These are phyloP conservation scores for Backusella psychrophila DNA, from an alignment of 192 early-diverging fungal genomes.

Conservation along the genomic window DNA sequence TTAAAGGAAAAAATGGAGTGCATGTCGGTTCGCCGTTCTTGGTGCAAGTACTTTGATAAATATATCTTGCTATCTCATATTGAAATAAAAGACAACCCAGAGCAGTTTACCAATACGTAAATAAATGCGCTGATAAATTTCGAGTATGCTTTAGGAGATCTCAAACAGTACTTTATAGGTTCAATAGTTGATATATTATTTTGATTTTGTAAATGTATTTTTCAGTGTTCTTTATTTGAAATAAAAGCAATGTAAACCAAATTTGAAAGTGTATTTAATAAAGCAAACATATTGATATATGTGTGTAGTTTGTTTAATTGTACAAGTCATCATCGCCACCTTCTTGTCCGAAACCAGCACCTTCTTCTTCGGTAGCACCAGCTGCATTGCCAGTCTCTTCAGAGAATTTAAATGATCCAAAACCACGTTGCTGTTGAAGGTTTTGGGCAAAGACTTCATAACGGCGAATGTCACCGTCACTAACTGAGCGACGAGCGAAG, in stretches of 20 bases:
- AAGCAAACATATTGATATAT: not conserved
- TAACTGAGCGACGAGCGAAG: constrained; percentile 93
- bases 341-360: constrained; percentile 62
- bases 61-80: no score
- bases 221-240: not conserved
- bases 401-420: constrained; percentile 98
- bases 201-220: not conserved
- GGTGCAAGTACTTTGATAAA: no score
- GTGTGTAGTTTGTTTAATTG: constrained; percentile 47
- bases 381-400: constrained; percentile 38
- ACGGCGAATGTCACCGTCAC: constrained; percentile 94
- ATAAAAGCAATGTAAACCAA: not conserved
- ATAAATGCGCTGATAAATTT: no score
- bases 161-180: no score
- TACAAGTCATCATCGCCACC: constrained; percentile 81
- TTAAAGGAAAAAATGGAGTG: no score
- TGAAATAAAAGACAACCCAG: no score
- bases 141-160: no score
- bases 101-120: no score
- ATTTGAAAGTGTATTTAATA: not conserved
- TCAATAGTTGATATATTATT: not conserved
- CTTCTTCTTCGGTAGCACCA: constrained; percentile 17
- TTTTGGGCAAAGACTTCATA: constrained; percentile 99
- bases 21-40: no score
- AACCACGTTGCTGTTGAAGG: constrained; percentile 92